Evolutionary conservation across 192 early-diverging fungal species (phyloP).

Genomic region (Podila minutissima): DNA sequence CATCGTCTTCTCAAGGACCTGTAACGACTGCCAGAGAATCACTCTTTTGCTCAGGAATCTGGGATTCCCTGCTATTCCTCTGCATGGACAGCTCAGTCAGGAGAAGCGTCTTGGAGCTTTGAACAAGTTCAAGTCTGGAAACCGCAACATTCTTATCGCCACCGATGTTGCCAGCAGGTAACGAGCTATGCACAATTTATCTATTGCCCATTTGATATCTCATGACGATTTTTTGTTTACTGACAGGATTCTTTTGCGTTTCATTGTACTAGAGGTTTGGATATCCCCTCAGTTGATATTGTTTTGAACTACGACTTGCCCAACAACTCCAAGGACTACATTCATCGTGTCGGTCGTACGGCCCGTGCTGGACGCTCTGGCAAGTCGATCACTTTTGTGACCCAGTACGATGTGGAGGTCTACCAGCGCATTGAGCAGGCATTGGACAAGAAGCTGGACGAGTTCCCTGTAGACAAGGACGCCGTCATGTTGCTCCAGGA

Average conservation of each 20-base stretch:
- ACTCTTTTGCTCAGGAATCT: conserved; percentile 89
- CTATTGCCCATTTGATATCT: neutral
- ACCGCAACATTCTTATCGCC: conserved; percentile 88
- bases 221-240: neutral
- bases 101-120: conserved; percentile 92
- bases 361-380: conserved; percentile 86
- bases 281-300: conserved; percentile 95
- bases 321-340: conserved; percentile 86
- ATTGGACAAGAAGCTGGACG: conserved; percentile 86
- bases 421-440: conserved; percentile 95
- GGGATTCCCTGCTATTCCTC: conserved; percentile 93
- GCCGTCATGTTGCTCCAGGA: conserved; percentile 93
- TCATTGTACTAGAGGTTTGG: conserved; percentile 72
- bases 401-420: conserved; percentile 95
- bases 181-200: neutral
- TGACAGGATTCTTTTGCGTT: neutral
- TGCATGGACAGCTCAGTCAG: conserved; percentile 95
- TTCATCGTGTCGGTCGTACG: conserved; percentile 88
- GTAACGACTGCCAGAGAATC: conserved; percentile 86
- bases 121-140: conserved; percentile 94
- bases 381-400: conserved; percentile 83
- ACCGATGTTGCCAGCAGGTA: conserved; percentile 93
- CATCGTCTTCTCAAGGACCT: conserved; percentile 95
- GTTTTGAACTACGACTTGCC: conserved; percentile 99
- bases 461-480: conserved; percentile 84